Conservation (phyloP, 768 basidiomycete genomes). For the Hericium coralloides region DNA sequence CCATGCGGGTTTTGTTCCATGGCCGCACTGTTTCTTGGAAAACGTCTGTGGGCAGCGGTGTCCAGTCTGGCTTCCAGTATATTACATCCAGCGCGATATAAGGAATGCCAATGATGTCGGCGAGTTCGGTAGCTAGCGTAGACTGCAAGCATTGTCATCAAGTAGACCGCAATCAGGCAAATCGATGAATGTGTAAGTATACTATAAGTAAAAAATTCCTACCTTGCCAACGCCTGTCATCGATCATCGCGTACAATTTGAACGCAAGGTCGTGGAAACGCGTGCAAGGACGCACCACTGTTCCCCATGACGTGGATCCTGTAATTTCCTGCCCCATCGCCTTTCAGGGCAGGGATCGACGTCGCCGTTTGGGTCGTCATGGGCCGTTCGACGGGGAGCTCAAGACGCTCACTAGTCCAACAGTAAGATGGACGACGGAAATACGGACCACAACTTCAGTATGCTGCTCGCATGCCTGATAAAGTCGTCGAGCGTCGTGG, state of each 20-base stretch:
- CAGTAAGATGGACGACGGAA: too few relatives aligned
- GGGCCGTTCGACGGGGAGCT: too few relatives aligned
- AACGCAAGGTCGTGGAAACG: too few relatives aligned
- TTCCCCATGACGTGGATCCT: slow-evolving; percentile 44
- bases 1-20: slow-evolving; percentile 27
- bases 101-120: slow-evolving; percentile 34
- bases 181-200: not conserved
- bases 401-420: too few relatives aligned
- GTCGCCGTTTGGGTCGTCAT: not conserved
- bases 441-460: too few relatives aligned
- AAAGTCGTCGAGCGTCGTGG: too few relatives aligned
- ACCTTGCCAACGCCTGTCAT: slow-evolving; percentile 32
- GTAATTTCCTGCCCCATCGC: slow-evolving; percentile 38
- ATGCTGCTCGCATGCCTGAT: too few relatives aligned
- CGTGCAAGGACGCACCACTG: slow-evolving; percentile 31
- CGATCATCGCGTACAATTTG: too few relatives aligned
- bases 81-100: slow-evolving; percentile 38
- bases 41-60: not conserved
- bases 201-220: slow-evolving; percentile 12
- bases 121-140: slow-evolving; percentile 38
- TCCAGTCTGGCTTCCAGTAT: slow-evolving; percentile 44
- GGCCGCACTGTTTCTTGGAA: not conserved
- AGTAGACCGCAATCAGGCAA: not conserved
- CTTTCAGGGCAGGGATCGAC: slow-evolving; percentile 10
- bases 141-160: slow-evolving; percentile 23